A percentile compares a stretch with the other conserved stretches of the same genome.
These are phyloP conservation scores for Talaromyces islandicus DNA, from an alignment of 2,329 filamentous ascomycete species.

Conservation along the genomic window DNA sequence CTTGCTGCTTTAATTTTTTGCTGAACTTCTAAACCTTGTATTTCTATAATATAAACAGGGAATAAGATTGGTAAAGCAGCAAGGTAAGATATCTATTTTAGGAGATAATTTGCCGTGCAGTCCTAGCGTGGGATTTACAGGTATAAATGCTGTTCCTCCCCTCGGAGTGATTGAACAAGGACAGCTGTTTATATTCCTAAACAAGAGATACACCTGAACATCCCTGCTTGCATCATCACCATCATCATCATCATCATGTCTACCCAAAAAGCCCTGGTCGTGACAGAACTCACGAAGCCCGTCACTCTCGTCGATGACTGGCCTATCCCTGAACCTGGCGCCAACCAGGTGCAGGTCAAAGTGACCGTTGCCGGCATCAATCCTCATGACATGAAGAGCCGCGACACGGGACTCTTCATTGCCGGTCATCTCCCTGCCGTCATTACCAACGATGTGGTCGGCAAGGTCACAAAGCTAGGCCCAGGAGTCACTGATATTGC, in stretches of 20 bases:
- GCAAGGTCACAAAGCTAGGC: constrained; percentile 24
- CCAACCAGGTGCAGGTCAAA: constrained; percentile 31
- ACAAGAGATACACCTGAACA: too few relatives aligned
- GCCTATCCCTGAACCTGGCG: constrained; percentile 25
- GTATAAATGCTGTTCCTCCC: too few relatives aligned
- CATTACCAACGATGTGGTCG: constrained; percentile 31
- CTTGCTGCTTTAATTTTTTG: too few relatives aligned
- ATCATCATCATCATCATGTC: background rate
- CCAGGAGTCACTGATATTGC: constrained; percentile 18
- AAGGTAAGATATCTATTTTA: too few relatives aligned
- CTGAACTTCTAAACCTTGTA: too few relatives aligned
- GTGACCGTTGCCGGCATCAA: constrained; percentile 22
- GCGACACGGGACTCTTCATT: constrained; percentile 33
- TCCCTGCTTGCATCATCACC: too few relatives aligned
- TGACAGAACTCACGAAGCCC: background rate
- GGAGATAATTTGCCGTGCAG: too few relatives aligned
- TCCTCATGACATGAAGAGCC: constrained; percentile 36
- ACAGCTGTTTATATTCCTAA: too few relatives aligned
- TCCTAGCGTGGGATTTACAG: too few relatives aligned
- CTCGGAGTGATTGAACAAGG: too few relatives aligned
- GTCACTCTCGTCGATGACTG: constrained; percentile 3
- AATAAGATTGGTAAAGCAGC: too few relatives aligned
- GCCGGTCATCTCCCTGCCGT: constrained; percentile 23
- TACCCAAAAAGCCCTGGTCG: background rate
- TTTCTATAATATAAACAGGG: too few relatives aligned